phyloP scores from a whole-genome alignment of 2,329 filamentous ascomycete species.

The Dactylonectria macrodidyma region DNA sequence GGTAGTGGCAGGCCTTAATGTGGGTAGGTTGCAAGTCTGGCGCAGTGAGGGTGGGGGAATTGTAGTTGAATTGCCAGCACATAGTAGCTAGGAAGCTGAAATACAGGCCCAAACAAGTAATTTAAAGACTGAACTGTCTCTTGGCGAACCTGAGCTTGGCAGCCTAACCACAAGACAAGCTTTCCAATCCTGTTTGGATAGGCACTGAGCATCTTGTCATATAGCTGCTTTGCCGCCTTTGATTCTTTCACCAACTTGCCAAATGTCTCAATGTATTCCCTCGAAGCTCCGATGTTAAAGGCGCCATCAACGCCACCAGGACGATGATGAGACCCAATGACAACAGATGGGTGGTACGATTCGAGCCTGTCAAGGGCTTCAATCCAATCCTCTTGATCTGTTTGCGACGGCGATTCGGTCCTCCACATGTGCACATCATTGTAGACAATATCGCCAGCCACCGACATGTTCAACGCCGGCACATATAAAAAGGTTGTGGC shows the following conservation, averaged over 20 bases:
- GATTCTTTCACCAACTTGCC: neutral
- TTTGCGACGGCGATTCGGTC: conserved; percentile 8
- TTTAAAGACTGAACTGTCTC: no score
- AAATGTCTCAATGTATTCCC: conserved; percentile 15
- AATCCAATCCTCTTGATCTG: conserved; percentile 19
- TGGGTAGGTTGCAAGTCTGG: no score
- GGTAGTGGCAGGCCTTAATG: no score
- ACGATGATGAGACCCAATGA: conserved; percentile 15
- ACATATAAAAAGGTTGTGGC: conserved; percentile 15
- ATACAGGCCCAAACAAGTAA: no score
- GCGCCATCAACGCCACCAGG: conserved; percentile 11
- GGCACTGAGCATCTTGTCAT: neutral
- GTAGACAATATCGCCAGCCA: conserved; percentile 22
- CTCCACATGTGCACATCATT: conserved; percentile 21
- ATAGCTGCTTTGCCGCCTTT: neutral
- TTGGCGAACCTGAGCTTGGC: no score
- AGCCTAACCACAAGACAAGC: no score
- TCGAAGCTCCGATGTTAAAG: conserved; percentile 12
- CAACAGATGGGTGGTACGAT: conserved; percentile 3
- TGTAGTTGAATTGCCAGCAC: no score
- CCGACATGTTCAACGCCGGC: conserved; percentile 10
- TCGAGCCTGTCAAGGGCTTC: conserved; percentile 21
- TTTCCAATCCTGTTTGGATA: neutral
- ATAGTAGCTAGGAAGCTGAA: no score
- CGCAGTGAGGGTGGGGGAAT: no score